phyloP scores from a whole-genome alignment of 2,329 filamentous ascomycete genomes.

The Fusarium duplospermum region DNA sequence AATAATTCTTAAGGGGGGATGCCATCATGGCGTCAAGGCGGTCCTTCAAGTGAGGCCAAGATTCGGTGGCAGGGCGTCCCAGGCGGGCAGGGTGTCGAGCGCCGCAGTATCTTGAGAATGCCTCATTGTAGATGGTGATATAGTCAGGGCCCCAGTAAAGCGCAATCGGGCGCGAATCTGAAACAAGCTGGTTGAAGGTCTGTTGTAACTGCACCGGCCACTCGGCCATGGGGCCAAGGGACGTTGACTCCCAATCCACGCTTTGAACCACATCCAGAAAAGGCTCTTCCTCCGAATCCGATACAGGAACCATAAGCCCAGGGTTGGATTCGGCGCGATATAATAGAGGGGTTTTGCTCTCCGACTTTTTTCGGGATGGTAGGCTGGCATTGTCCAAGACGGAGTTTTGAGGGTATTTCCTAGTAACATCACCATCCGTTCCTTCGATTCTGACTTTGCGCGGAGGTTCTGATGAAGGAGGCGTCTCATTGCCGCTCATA shows the following conservation, averaged over 20 bases:
- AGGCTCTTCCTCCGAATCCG: conserved; percentile 51
- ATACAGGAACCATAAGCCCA: conserved; percentile 49
- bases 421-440: conserved; percentile 34
- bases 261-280: conserved; percentile 55
- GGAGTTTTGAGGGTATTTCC: conserved; percentile 38
- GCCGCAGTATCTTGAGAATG: conserved; percentile 71
- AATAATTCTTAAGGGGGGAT: conserved; percentile 45
- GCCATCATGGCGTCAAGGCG: conserved; percentile 50
- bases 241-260: conserved; percentile 60
- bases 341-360: conserved; percentile 42
- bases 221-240: conserved; percentile 57
- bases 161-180: conserved; percentile 62
- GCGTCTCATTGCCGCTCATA: conserved; percentile 53
- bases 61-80: conserved; percentile 68
- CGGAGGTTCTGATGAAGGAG: conserved; percentile 46
- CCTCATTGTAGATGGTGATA: conserved; percentile 75
- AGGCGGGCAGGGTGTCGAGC: conserved; percentile 73
- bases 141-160: conserved; percentile 74
- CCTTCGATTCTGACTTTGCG: conserved; percentile 47
- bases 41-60: conserved; percentile 67
- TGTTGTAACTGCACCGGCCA: conserved; percentile 63
- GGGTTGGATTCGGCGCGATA: conserved; percentile 49
- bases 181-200: conserved; percentile 56
- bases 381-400: conserved; percentile 35
- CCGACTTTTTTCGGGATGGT: conserved; percentile 36